Percentiles rank a stretch among this genome's conserved stretches.
Evolutionary conservation across 2,329 filamentous ascomycete genomes (phyloP).

Genomic region (Thyridium curvatum): DNA sequence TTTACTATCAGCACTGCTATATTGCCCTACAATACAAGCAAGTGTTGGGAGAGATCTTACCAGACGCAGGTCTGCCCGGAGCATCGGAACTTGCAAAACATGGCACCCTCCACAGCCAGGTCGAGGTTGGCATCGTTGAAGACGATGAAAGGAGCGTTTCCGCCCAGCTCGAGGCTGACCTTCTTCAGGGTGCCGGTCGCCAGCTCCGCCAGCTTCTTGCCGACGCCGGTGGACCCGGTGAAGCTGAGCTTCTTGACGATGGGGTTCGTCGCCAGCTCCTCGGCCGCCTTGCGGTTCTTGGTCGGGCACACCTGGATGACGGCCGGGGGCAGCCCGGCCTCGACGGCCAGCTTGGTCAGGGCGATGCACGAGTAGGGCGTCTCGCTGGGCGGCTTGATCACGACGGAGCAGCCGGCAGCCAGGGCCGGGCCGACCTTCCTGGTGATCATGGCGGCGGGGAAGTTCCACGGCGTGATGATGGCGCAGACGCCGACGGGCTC

Average conservation of each 20-base stretch:
- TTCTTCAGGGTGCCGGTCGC: slow-evolving; percentile 58
- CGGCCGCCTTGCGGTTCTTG: slow-evolving; percentile 64
- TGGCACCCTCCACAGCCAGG: slow-evolving; percentile 45
- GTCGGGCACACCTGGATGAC: slow-evolving; percentile 34
- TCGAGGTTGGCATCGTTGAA: slow-evolving; percentile 57
- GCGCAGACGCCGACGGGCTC: slow-evolving; percentile 64
- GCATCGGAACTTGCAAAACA: slow-evolving; percentile 21
- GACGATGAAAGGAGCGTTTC: slow-evolving; percentile 57
- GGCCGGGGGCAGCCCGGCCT: slow-evolving; percentile 62
- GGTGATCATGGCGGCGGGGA: slow-evolving; percentile 45
- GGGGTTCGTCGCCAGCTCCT: slow-evolving; percentile 33
- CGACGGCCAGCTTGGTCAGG: slow-evolving; percentile 55
- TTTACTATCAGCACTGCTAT: too few species aligned
- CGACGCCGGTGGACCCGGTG: slow-evolving; percentile 56
- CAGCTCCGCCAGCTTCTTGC: slow-evolving; percentile 49
- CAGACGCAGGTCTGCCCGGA: slow-evolving; percentile 59
- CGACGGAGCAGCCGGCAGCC: slow-evolving; percentile 65
- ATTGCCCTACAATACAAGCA: too few species aligned
- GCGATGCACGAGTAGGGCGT: slow-evolving; percentile 64
- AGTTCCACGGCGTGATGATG: slow-evolving; percentile 63
- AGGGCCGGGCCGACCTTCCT: slow-evolving; percentile 43
- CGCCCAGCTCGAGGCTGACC: slow-evolving; percentile 58
- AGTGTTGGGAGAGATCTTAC: slow-evolving; percentile 52
- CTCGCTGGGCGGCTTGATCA: slow-evolving; percentile 64
- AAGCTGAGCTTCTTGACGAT: slow-evolving; percentile 51